Evolutionary conservation across 2,329 filamentous ascomycete species (phyloP).

Genomic region (Exophiala oligosperma): DNA sequence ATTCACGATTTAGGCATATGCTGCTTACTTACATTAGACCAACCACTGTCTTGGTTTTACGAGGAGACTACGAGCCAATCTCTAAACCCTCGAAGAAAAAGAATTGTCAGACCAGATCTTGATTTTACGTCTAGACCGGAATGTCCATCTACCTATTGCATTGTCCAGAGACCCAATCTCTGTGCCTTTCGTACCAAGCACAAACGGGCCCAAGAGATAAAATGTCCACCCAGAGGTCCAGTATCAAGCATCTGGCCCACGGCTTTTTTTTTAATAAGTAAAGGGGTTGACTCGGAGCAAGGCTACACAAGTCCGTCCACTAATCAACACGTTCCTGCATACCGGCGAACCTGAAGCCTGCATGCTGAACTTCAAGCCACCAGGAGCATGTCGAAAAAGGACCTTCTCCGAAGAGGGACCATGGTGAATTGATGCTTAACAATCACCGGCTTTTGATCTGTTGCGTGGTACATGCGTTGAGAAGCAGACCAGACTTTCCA

Average conservation of each 20-base stretch:
- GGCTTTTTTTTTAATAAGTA: slow-evolving; percentile 10
- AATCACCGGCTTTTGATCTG: slow-evolving; percentile 11
- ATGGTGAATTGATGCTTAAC: background rate
- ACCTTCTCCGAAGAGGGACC: slow-evolving; percentile 15
- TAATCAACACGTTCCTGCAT: slow-evolving; percentile 17
- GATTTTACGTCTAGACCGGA: slow-evolving; percentile 8
- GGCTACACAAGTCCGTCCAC: slow-evolving; percentile 16
- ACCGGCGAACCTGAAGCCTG: slow-evolving; percentile 17
- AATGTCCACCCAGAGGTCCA: background rate
- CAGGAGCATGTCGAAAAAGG: slow-evolving; percentile 13
- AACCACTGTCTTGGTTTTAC: too few species aligned
- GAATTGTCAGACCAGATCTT: slow-evolving; percentile 14
- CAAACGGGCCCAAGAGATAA: background rate
- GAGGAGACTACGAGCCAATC: too few species aligned
- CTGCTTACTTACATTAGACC: too few species aligned
- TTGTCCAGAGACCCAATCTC: background rate
- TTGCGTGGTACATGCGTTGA: slow-evolving; percentile 11
- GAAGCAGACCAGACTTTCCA: slow-evolving; percentile 8
- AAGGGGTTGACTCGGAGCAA: slow-evolving; percentile 9
- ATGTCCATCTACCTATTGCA: slow-evolving; percentile 1
- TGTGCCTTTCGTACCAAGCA: background rate
- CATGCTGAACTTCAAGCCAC: slow-evolving; percentile 20
- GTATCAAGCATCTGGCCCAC: slow-evolving; percentile 12
- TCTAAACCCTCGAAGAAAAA: background rate
- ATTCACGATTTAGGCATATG: too few species aligned